Evolutionary conservation across 2,329 filamentous ascomycete genomes (phyloP).

Genomic region (Cladosporium sp.): DNA sequence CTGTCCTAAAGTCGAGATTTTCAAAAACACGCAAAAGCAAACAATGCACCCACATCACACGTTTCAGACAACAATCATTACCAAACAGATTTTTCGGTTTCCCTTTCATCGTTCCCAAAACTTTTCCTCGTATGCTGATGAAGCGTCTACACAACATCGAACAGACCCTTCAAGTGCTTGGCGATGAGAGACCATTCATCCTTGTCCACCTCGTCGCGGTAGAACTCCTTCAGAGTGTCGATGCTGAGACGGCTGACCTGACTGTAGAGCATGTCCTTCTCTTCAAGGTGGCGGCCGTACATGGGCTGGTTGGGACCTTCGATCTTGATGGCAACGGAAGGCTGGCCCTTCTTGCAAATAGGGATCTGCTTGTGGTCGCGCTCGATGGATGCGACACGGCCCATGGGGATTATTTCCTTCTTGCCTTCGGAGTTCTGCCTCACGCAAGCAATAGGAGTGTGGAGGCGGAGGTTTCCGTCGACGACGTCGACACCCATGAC

Average conservation of each 20-base stretch:
- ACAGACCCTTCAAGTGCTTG: conserved; percentile 82
- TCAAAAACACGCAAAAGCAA: not conserved
- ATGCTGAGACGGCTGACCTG: conserved; percentile 83
- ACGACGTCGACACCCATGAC: conserved; percentile 91
- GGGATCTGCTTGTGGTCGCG: conserved; percentile 93
- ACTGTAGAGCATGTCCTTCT: conserved; percentile 83
- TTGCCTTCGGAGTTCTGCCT: conserved; percentile 71
- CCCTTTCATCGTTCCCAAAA: not conserved
- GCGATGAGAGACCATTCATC: conserved; percentile 95
- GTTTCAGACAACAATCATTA: not conserved
- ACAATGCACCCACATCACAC: not conserved
- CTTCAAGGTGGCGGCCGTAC: conserved; percentile 93
- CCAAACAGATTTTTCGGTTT: not conserved
- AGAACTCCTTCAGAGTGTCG: conserved; percentile 94
- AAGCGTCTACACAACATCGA: conserved; percentile 64
- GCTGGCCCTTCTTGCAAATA: conserved; percentile 91
- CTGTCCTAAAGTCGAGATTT: not conserved
- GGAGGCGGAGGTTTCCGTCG: conserved; percentile 81
- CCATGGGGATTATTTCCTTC: conserved; percentile 80
- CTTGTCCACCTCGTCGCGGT: conserved; percentile 77
- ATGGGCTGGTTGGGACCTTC: conserved; percentile 88
- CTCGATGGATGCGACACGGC: conserved; percentile 95
- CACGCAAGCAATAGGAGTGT: conserved; percentile 85
- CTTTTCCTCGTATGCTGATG: not conserved
- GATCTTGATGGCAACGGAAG: conserved; percentile 97